These are phyloP conservation scores for Talaromyces sp. DNA, from an alignment of 2,329 filamentous ascomycete genomes.

Conservation along the genomic window DNA sequence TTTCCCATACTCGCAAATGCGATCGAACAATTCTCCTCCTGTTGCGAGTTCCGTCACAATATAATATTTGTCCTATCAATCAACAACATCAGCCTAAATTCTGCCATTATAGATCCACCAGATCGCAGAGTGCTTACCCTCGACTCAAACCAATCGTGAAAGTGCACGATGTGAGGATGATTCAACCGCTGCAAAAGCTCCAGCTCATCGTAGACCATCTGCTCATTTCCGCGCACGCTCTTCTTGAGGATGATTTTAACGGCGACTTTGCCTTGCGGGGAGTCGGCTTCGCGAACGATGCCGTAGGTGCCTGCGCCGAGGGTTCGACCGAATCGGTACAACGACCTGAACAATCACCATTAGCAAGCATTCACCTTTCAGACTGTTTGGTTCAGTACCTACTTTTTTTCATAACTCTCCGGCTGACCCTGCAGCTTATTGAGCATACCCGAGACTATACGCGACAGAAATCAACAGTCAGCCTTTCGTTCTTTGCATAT, in stretches of 20 bases:
- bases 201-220: constrained; percentile 98
- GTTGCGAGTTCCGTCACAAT: constrained; percentile 96
- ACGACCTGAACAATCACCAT: constrained; percentile 55
- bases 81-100: constrained; percentile 2
- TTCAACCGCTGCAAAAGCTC: constrained; percentile 86
- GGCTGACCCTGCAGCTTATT: constrained; percentile 96
- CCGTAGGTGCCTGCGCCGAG: constrained; percentile 97
- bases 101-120: not conserved
- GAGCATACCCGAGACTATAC: constrained; percentile 80
- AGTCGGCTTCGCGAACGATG: constrained; percentile 92
- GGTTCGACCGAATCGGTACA: constrained; percentile 89
- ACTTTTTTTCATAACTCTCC: constrained; percentile 99
- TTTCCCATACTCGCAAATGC: constrained; percentile 95
- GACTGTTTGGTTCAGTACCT: constrained; percentile 29
- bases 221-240: constrained; percentile 96
- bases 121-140: constrained; percentile 55
- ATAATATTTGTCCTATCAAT: constrained; percentile 89
- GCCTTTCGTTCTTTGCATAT: not conserved
- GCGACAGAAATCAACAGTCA: constrained; percentile 5
- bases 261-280: constrained; percentile 79
- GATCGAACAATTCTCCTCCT: constrained; percentile 93
- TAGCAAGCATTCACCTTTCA: constrained; percentile 8
- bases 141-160: constrained; percentile 99
- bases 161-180: constrained; percentile 94
- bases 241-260: constrained; percentile 99